Base-by-base conservation (phyloP, 495 filamentous ascomycete genomes). In the Saxophila tyrrhenica region DNA sequence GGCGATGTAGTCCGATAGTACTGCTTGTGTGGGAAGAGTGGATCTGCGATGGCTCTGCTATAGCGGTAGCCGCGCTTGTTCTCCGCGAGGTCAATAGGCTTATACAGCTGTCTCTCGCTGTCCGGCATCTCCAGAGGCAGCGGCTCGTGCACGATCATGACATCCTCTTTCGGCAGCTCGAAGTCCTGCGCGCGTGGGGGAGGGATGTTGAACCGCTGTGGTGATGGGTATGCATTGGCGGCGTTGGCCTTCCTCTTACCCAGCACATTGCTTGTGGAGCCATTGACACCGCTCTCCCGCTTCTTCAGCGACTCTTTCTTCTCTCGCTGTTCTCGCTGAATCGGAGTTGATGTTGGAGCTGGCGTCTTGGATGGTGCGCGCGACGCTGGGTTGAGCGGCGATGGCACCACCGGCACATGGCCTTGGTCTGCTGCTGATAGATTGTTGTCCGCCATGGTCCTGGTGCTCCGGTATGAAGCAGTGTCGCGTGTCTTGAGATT, bases 51-150 rank as follows among this genome's bases (percentile, higher is more conserved):
- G 64, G 88, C 94, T 57, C 90, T 88, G 38, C 77, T 86, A 66
- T 97, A 99, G 38, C 87, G 84, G 59, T 86, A 97, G 41, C 81
- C 86, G 68, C 89, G 89, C 65, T 92, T 91, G 61, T 95, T 96
- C 57, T 81, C 85, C 41, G 92, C 86, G 55, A 69, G 64, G 50
- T 72, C 69, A 13, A 67, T 49, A 23, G 67, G 64, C 44, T 66
- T 70, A 58, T 61, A 66, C 8, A 72, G 55, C 47, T 72, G 64
- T 10, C 52, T 51, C 10, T 58, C 25, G 1, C 64, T 64, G 43
- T 71, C 64, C 16, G 69, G 68, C 39, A 68, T 65, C 39, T 64
- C 43, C 9, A 72, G 45, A 1, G 68, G 69, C 3, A 39, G 43
- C 0, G 69, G 69, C 52, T 72, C 69, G 52, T 66, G 68, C 5